Evolutionary conservation across 805 yeast species (phyloP), one percentile per base, ranked within the genome.

Genomic region (Wickerhamiella nectarea): DNA sequence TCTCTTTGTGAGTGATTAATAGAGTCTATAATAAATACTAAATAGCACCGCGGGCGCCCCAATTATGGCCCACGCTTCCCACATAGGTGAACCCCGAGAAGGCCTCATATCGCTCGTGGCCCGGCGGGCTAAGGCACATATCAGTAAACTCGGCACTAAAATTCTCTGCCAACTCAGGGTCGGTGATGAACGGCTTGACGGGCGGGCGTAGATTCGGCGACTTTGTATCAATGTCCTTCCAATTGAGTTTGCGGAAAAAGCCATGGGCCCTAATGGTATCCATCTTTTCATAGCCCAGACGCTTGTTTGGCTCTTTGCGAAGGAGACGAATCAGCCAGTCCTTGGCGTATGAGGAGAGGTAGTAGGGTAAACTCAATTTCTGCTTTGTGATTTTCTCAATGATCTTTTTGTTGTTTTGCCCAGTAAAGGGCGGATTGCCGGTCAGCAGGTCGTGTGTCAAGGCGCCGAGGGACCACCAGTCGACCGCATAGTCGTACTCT

Each of bases 381-480:
- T 71, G 62, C 43, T 78, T 70, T 35, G 73, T 66, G 24, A 85
- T 78, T 58, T 83, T 85, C 49, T 80, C 83, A 63, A 80, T 70
- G 24, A 85, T 81, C 36, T 71, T 72, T 56, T 80, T 78, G 54
- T 80, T 79, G 53, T 80, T 81, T 44, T 72, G 78, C 3, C 95
- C 95, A 0, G 91, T 80, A 60, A 82, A 84, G 1, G 95, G 95
- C 0, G 95, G 94, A 38, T 77, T 70, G 0, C 95, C 95, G 0
- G 87, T 78, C 41, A 85, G 65, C 71, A 85, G 70, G 58, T 86
- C 94, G 54, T 65, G 81, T 39, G 78, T 64, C 6, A 85, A 78
- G 38, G 94, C 80, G 0, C 95, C 95, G 26, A 86, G 63, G 0
- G 94, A 83, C 85, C 94, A 85, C 82, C 94, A 84, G 59, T 85